Conservation (phyloP, 768 basidiomycete species). For the Agaricus sinodeliciosus region DNA sequence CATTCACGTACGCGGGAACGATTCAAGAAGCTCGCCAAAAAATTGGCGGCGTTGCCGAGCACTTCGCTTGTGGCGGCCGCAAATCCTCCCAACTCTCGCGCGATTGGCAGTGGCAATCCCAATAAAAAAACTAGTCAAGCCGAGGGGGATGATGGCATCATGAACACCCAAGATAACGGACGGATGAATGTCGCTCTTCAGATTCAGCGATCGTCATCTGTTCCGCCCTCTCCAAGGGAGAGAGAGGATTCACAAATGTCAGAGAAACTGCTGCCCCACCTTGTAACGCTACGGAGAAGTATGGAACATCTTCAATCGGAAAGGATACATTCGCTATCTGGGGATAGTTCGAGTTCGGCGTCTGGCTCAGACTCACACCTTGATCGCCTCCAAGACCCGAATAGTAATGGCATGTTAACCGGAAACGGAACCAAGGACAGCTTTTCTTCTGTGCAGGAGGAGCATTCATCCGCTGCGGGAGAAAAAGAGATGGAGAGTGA, state of each 20-base stretch:
- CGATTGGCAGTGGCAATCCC: not conserved
- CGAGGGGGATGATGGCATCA: not conserved
- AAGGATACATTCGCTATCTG: not conserved
- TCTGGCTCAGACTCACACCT: not conserved
- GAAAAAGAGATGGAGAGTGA: slow-evolving; percentile 5
- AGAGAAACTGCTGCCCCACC: slow-evolving; percentile 7
- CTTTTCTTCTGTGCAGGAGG: not conserved
- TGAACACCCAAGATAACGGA: too few species aligned
- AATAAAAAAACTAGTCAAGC: not conserved
- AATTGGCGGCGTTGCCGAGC: slow-evolving; percentile 38
- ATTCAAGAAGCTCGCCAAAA: slow-evolving; percentile 67
- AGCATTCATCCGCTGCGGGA: not conserved
- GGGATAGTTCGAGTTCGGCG: not conserved
- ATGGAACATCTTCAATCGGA: slow-evolving; percentile 10
- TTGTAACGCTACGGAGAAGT: slow-evolving; percentile 11
- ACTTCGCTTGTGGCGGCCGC: slow-evolving; percentile 2
- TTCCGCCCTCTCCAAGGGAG: slow-evolving; percentile 14
- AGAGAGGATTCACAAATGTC: slow-evolving; percentile 11
- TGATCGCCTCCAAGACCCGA: not conserved
- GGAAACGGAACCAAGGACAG: not conserved
- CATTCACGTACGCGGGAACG: slow-evolving; percentile 72
- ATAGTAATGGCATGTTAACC: not conserved
- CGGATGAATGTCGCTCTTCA: not conserved
- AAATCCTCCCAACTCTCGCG: not conserved
- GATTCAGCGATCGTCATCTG: slow-evolving; percentile 11